phyloP scores from a whole-genome alignment of 306 rosid species.

The Rubus idaeus region DNA sequence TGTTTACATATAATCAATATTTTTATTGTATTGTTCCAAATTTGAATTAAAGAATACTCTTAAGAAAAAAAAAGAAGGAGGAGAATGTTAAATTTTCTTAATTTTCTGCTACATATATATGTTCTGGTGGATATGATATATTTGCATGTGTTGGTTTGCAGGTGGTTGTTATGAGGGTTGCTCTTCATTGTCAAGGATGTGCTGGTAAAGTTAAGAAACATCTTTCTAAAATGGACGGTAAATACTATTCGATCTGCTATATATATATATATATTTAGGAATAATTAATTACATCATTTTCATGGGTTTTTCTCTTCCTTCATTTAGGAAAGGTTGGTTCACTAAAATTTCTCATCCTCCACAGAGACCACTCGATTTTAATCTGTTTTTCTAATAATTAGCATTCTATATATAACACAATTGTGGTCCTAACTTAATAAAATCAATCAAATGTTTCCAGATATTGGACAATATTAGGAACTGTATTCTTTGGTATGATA shows the following conservation, averaged over 20 bases:
- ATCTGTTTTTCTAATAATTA: too few relatives aligned
- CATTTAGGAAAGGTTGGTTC: not conserved
- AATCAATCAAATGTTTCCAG: too few relatives aligned
- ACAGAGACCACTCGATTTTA: not conserved
- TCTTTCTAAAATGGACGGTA: slow-evolving; percentile 81
- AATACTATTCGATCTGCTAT: not conserved
- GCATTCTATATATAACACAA: too few relatives aligned
- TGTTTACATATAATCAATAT: too few relatives aligned
- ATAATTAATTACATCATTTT: not conserved
- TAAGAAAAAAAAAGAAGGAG: too few relatives aligned
- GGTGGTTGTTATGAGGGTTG: slow-evolving; percentile 95
- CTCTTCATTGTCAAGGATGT: slow-evolving; percentile 95
- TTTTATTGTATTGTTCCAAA: too few relatives aligned
- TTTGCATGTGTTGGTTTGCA: slow-evolving; percentile 22
- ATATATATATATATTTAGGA: not conserved
- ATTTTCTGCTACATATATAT: not conserved
- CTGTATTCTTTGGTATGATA: too few relatives aligned
- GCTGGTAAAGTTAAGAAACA: slow-evolving; percentile 87
- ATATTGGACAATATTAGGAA: too few relatives aligned
- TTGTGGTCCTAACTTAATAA: too few relatives aligned
- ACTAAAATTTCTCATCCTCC: not conserved
- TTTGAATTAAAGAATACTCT: too few relatives aligned
- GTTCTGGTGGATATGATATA: not conserved
- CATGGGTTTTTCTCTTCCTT: not conserved
- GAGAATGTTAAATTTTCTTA: not conserved